Conservation (phyloP, 176 grass and related monocot genomes). For the Rhynchospora breviuscula region DNA sequence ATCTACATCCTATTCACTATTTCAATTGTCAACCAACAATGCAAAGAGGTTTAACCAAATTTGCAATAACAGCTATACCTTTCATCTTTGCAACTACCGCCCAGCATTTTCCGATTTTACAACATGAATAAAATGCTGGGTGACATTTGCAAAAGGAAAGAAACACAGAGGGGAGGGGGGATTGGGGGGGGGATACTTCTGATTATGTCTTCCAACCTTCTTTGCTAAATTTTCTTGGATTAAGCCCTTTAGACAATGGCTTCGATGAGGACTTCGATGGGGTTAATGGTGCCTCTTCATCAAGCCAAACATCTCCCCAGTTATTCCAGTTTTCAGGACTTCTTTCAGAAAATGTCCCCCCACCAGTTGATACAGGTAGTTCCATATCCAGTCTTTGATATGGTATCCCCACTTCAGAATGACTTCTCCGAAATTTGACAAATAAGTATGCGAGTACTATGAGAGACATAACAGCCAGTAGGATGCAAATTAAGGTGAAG, state of each 20-base stretch:
- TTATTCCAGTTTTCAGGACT: slow-evolving; percentile 60
- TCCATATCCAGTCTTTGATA: slow-evolving; percentile 54
- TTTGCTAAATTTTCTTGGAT: slow-evolving; percentile 60
- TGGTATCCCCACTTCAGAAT: slow-evolving; percentile 6
- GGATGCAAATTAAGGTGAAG: slow-evolving; percentile 32
- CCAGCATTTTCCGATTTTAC: not conserved
- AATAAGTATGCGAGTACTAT: slow-evolving; percentile 37
- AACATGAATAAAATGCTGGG: not conserved
- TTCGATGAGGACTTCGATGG: slow-evolving; percentile 54
- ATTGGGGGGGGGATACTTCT: no score
- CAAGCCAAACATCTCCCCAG: slow-evolving; percentile 78
- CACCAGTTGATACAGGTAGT: slow-evolving; percentile 52
- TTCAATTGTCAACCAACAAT: not conserved
- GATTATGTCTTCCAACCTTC: slow-evolving; percentile 87
- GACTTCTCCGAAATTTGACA: slow-evolving; percentile 30
- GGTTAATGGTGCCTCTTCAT: slow-evolving; percentile 75
- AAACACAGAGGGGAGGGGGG: not conserved
- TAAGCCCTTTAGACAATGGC: slow-evolving; percentile 74
- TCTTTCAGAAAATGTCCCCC: slow-evolving; percentile 36
- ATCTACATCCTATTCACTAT: not conserved
- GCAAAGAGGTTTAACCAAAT: not conserved
- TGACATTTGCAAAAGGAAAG: not conserved
- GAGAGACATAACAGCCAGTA: slow-evolving; percentile 39
- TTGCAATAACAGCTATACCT: not conserved
- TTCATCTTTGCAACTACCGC: not conserved